Percentiles rank a stretch among this genome's conserved stretches.
Evolutionary conservation across 257 asterid genomes (phyloP).

Genomic region (Jaltomata sinuosa): DNA sequence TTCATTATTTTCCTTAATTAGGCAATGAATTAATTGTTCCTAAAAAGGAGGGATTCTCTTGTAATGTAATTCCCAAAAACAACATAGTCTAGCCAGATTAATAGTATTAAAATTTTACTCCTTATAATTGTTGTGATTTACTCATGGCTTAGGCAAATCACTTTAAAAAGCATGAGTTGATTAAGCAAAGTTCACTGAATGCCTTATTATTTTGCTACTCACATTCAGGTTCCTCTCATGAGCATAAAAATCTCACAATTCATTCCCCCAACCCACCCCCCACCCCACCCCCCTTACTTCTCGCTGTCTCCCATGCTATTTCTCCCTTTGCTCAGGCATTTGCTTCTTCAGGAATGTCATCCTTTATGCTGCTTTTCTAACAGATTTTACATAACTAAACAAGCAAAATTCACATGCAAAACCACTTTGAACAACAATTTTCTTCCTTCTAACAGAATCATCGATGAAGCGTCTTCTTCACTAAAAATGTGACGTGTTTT

Average conservation of each 20-base stretch:
- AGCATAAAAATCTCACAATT: neutral
- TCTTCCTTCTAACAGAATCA: neutral
- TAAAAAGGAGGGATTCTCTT: neutral
- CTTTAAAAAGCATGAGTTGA: neutral
- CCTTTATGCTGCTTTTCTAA: neutral
- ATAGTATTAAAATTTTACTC: neutral
- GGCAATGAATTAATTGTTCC: neutral
- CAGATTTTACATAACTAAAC: neutral
- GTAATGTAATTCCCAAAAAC: neutral
- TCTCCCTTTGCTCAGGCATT: neutral
- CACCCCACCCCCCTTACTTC: neutral
- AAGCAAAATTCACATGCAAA: neutral
- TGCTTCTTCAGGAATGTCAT: neutral
- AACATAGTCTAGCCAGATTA: neutral
- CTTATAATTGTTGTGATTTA: neutral
- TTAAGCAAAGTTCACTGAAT: neutral
- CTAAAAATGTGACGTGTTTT: neutral
- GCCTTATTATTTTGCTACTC: neutral
- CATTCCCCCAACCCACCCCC: neutral
- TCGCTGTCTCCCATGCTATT: neutral
- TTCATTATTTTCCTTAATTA: neutral
- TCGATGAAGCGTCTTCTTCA: neutral
- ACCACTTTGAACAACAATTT: neutral
- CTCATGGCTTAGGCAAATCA: neutral
- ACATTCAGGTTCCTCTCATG: constrained; percentile 2